phyloP scores from a whole-genome alignment of 768 basidiomycete species.

The Lepiota brunneoincarnata region DNA sequence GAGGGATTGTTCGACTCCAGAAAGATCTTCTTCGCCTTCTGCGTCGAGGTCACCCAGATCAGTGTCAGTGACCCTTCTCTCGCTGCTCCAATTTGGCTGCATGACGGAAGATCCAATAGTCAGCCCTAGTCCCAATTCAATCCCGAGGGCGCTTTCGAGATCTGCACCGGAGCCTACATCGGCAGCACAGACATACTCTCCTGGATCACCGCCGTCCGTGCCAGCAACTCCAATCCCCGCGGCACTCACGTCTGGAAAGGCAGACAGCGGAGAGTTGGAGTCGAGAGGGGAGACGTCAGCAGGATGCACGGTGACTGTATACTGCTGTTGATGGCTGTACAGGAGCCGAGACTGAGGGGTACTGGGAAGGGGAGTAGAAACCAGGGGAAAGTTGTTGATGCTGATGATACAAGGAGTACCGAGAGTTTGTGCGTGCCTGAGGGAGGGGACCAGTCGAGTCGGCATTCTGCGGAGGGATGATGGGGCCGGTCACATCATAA shows the following conservation, averaged over 20 bases:
- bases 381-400: constrained; percentile 14
- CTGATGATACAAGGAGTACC: constrained; percentile 4
- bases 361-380: constrained; percentile 5
- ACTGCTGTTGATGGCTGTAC: constrained; percentile 6
- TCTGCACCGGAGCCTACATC: background rate
- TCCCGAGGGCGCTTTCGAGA: constrained; percentile 2
- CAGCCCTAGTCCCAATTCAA: background rate
- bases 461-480: constrained; percentile 6
- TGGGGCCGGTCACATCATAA: constrained; percentile 4
- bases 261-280: constrained; percentile 14
- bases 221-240: background rate
- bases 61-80: background rate
- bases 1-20: constrained; percentile 4
- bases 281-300: constrained; percentile 25
- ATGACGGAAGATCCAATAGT: background rate
- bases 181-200: background rate
- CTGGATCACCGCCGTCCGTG: constrained; percentile 1
- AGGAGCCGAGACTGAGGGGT: background rate
- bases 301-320: constrained; percentile 22
- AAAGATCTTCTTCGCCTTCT: constrained; percentile 13
- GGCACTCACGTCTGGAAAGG: background rate
- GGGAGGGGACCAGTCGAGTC: background rate
- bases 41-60: constrained; percentile 16
- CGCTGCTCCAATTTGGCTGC: constrained; percentile 2
- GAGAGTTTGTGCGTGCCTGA: constrained; percentile 13